Evolutionary conservation across 148 eudicot species (phyloP).

Genomic region (Heliosperma pusillum): DNA sequence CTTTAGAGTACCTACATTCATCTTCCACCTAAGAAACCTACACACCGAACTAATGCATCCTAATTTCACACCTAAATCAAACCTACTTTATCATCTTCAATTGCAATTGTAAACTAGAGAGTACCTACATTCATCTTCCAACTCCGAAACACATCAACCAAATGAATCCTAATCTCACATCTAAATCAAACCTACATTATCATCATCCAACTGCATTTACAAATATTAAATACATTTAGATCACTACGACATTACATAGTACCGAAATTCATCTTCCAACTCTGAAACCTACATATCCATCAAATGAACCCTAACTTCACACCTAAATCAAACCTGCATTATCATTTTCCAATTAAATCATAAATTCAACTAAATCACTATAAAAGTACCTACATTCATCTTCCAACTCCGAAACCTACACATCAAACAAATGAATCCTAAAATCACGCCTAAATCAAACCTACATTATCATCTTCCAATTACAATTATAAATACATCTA

Average conservation of each 20-base stretch:
- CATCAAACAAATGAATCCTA: too few relatives aligned
- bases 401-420: too few relatives aligned
- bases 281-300: neutral
- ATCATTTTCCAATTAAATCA: too few relatives aligned
- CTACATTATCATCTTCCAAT: too few relatives aligned
- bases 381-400: neutral
- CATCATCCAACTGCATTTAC: neutral
- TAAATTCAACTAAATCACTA: neutral
- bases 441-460: too few relatives aligned
- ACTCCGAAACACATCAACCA: neutral
- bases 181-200: slow-evolving; percentile 17
- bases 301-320: neutral
- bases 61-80: too few relatives aligned
- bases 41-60: too few relatives aligned
- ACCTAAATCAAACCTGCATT: neutral
- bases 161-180: slow-evolving; percentile 3
- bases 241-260: neutral
- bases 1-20: too few relatives aligned
- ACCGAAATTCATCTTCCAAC: neutral
- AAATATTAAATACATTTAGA: neutral
- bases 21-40: too few relatives aligned
- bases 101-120: neutral
- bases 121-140: slow-evolving; percentile 14
- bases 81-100: too few relatives aligned
- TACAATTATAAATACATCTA: too few relatives aligned